Evolutionary conservation across 495 filamentous ascomycete genomes (phyloP).

Genomic region (Chaetomium fimeti): DNA sequence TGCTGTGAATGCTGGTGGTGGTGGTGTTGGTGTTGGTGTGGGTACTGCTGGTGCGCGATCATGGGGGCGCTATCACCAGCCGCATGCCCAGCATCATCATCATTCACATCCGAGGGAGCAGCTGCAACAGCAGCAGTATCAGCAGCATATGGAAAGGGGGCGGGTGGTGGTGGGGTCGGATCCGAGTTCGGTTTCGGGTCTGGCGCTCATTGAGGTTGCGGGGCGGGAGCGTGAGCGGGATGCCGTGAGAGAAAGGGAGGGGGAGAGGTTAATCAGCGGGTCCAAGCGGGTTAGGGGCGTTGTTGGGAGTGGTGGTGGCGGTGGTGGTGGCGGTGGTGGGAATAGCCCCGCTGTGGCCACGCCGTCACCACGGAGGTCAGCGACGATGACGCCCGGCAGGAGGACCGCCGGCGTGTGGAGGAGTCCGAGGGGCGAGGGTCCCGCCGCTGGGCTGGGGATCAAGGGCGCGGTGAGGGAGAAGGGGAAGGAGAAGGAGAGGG

Average conservation of each 20-base stretch:
- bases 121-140: conserved; percentile 1
- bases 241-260: background rate
- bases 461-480: background rate
- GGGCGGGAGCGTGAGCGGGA: background rate
- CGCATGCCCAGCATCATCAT: background rate
- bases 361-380: background rate
- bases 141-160: background rate
- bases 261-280: background rate
- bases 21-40: background rate
- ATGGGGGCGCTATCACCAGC: background rate
- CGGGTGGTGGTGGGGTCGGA: conserved; percentile 14
- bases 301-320: background rate
- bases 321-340: too few species aligned
- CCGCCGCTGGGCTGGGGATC: conserved; percentile 8
- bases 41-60: too few species aligned
- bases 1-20: background rate
- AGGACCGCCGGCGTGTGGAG: background rate
- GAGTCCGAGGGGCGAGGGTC: conserved; percentile 7
- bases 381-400: background rate
- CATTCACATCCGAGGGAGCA: conserved; percentile 7
- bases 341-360: background rate
- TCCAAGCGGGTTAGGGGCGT: background rate
- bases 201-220: conserved; percentile 27
- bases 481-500: conserved; percentile 5
- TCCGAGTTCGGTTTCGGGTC: background rate